These are phyloP conservation scores for Trichophyton simii DNA, from an alignment of 2,329 filamentous ascomycete species.

Conservation along the genomic window DNA sequence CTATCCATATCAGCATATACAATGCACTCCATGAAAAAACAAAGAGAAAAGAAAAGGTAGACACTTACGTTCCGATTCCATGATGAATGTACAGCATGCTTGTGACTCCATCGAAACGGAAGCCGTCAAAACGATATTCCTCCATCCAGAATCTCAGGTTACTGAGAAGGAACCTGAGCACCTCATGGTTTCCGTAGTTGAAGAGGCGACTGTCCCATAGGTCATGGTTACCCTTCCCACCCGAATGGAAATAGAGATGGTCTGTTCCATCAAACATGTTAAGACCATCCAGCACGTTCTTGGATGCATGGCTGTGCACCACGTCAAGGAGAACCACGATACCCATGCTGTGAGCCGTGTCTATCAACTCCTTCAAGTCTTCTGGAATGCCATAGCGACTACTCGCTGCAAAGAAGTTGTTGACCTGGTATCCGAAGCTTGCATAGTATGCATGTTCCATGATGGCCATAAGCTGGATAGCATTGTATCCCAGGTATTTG, in stretches of 20 bases:
- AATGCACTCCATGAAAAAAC: background rate
- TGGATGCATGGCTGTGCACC: conserved; percentile 94
- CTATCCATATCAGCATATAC: conserved; percentile 31
- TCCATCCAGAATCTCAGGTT: conserved; percentile 99
- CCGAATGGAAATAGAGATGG: conserved; percentile 89
- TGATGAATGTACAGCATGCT: conserved; percentile 97
- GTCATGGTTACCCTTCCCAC: conserved; percentile 72
- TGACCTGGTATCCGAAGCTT: conserved; percentile 97
- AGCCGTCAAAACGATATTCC: conserved; percentile 91
- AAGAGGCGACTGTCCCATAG: conserved; percentile 94
- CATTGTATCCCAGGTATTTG: conserved; percentile 82
- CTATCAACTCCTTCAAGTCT: conserved; percentile 90
- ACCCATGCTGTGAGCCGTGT: conserved; percentile 83
- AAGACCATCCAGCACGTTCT: conserved; percentile 88
- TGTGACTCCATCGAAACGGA: conserved; percentile 94
- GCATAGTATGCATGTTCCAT: conserved; percentile 99
- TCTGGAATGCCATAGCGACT: conserved; percentile 90
- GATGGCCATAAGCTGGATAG: conserved; percentile 95
- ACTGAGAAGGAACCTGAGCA: conserved; percentile 86
- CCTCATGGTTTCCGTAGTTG: conserved; percentile 92
- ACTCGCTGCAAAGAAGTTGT: conserved; percentile 96
- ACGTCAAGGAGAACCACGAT: conserved; percentile 87
- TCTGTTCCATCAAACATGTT: conserved; percentile 95
- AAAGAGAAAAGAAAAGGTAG: background rate
- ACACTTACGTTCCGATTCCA: conserved; percentile 81